phyloP scores from a whole-genome alignment of 768 basidiomycete species.

The Boletus vinaceobasis region DNA sequence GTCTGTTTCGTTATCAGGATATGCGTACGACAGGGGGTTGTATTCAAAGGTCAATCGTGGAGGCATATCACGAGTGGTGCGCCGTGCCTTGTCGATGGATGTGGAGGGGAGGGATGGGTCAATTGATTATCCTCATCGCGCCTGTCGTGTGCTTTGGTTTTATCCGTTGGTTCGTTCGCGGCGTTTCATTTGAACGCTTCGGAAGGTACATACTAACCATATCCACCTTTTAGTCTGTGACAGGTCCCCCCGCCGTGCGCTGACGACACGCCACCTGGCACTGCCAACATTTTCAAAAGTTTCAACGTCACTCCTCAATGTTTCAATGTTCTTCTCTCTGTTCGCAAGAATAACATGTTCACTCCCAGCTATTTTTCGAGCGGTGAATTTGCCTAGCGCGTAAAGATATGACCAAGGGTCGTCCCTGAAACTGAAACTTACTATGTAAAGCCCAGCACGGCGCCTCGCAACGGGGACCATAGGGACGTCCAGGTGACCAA shows the following conservation, averaged over 20 bases:
- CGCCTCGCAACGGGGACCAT: background rate
- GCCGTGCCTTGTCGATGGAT: background rate
- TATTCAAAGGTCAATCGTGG: slow-evolving; percentile 17
- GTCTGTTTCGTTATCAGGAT: slow-evolving; percentile 25
- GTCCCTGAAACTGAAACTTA: no score
- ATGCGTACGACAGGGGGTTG: slow-evolving; percentile 18
- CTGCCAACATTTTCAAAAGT: background rate
- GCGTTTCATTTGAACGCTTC: slow-evolving; percentile 11
- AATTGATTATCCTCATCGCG: slow-evolving; percentile 1
- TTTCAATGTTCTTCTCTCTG: background rate
- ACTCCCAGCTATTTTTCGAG: background rate
- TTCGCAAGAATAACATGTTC: background rate
- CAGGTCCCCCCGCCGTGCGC: background rate
- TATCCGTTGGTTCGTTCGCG: slow-evolving; percentile 11
- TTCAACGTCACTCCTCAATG: background rate
- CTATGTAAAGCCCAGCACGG: no score
- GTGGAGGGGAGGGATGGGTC: background rate
- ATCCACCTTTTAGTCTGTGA: background rate
- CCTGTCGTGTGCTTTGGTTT: slow-evolving; percentile 8
- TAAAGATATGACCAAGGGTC: background rate
- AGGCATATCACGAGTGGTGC: slow-evolving; percentile 3
- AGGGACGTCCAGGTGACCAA: background rate
- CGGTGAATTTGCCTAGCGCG: background rate
- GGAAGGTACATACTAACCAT: background rate
- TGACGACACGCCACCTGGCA: background rate